Evolutionary conservation across 2,329 filamentous ascomycete species (phyloP).

Genomic region (Lachnellula cervina): DNA sequence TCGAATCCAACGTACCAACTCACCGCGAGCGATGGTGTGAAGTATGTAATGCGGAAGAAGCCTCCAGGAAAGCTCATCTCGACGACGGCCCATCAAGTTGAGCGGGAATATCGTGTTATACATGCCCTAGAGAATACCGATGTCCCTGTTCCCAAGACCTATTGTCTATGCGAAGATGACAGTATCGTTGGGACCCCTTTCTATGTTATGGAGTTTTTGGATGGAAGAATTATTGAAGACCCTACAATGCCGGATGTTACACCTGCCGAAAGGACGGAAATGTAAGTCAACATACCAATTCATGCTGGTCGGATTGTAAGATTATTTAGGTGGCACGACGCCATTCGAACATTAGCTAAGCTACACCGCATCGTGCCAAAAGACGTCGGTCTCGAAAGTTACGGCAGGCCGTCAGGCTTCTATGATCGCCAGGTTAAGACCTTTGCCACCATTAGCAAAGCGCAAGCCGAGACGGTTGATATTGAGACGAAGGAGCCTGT

Average conservation of each 20-base stretch:
- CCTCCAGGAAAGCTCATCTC: constrained; percentile 91
- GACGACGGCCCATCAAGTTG: constrained; percentile 91
- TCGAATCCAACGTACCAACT: constrained; percentile 96
- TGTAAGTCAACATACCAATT: constrained; percentile 44
- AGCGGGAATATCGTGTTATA: constrained; percentile 90
- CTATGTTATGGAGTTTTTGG: constrained; percentile 95
- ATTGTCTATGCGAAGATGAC: constrained; percentile 80
- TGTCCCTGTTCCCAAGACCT: constrained; percentile 79
- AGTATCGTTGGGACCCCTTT: constrained; percentile 82
- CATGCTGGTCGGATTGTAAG: background rate
- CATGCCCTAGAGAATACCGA: constrained; percentile 73
- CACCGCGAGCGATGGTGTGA: constrained; percentile 61
- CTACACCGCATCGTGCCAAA: constrained; percentile 72
- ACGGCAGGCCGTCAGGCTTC: constrained; percentile 71
- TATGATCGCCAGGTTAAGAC: constrained; percentile 83
- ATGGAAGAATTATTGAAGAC: constrained; percentile 91
- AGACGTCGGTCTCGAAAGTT: constrained; percentile 63
- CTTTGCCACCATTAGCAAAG: constrained; percentile 70
- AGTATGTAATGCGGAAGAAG: constrained; percentile 94
- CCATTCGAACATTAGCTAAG: constrained; percentile 75
- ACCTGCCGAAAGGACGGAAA: constrained; percentile 62
- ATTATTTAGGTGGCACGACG: constrained; percentile 66
- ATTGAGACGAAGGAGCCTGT: constrained; percentile 72
- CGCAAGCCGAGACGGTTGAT: constrained; percentile 72
- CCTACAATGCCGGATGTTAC: constrained; percentile 71